phyloP scores from a whole-genome alignment of 345 rosid genomes.

The Brassica carinata region DNA sequence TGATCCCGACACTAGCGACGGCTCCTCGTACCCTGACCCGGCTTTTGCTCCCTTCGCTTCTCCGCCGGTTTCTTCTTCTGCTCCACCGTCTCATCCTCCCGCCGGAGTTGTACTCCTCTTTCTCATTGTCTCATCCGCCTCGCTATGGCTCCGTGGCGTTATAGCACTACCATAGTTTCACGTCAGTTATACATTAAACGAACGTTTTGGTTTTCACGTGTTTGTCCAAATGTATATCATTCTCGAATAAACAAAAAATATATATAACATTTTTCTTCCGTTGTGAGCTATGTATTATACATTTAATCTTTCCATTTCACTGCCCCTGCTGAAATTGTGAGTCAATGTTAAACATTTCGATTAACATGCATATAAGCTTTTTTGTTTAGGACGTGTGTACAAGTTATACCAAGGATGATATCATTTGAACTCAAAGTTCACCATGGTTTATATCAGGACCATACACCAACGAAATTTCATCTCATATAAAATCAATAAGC shows the following conservation, averaged over 20 bases:
- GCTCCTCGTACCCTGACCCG: constrained; percentile 45
- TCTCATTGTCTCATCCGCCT: constrained; percentile 19
- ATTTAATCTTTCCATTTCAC: background rate
- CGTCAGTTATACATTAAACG: constrained; percentile 24
- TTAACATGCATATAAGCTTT: background rate
- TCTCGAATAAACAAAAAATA: constrained; percentile 1
- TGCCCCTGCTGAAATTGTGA: constrained; percentile 9
- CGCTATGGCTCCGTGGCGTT: constrained; percentile 18
- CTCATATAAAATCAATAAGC: background rate
- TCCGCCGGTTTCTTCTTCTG: constrained; percentile 48
- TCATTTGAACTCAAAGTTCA: background rate
- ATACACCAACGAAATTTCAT: background rate
- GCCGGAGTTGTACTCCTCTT: constrained; percentile 18
- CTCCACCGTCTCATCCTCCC: constrained; percentile 24
- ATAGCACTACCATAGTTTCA: constrained; percentile 16
- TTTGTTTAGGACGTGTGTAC: background rate
- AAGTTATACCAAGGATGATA: background rate
- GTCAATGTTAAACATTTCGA: constrained; percentile 7
- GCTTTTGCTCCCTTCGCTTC: constrained; percentile 54
- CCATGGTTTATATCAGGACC: background rate
- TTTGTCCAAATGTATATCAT: constrained; percentile 28
- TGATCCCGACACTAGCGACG: constrained; percentile 60
- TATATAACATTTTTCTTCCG: background rate
- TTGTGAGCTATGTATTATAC: background rate
- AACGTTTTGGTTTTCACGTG: constrained; percentile 30